Percentiles rank a stretch among this genome's conserved stretches.
Conservation (phyloP, 2,329 filamentous ascomycete genomes). For the Cytospora mali region DNA sequence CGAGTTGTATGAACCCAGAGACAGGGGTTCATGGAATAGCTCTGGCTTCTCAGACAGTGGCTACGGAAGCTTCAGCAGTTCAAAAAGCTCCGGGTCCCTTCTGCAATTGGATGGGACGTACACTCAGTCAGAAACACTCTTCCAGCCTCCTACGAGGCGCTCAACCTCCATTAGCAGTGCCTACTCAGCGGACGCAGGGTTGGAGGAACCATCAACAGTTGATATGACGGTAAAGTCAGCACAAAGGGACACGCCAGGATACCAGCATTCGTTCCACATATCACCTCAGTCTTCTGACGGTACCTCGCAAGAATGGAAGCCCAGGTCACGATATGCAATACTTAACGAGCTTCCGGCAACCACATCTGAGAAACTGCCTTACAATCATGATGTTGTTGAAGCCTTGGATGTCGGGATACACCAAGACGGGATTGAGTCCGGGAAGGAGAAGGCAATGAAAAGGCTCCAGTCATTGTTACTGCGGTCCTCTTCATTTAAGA, state of each 20-base stretch:
- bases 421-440: background rate
- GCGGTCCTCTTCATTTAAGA: too few relatives aligned
- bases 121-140: background rate
- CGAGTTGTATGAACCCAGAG: background rate
- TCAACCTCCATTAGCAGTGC: conserved; percentile 18
- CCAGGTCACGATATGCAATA: conserved; percentile 22
- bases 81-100: background rate
- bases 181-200: conserved; percentile 7
- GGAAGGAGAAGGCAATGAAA: background rate
- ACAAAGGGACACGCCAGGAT: background rate
- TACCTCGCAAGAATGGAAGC: conserved; percentile 5
- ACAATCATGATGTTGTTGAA: conserved; percentile 2
- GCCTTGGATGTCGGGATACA: background rate
- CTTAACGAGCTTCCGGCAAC: conserved; percentile 21
- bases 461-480: too few relatives aligned
- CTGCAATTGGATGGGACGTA: background rate
- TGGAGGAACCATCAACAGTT: background rate
- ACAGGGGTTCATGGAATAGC: conserved; percentile 16
- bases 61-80: conserved; percentile 17
- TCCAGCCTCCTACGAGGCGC: background rate
- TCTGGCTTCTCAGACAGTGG: conserved; percentile 25
- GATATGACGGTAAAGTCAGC: background rate
- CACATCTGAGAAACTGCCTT: conserved; percentile 6
- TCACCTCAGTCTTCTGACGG: conserved; percentile 8
- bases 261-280: conserved; percentile 5